These are phyloP conservation scores for Aphanomyces invadans DNA, from an alignment of 352 stramenopile species.

Conservation along the genomic window DNA sequence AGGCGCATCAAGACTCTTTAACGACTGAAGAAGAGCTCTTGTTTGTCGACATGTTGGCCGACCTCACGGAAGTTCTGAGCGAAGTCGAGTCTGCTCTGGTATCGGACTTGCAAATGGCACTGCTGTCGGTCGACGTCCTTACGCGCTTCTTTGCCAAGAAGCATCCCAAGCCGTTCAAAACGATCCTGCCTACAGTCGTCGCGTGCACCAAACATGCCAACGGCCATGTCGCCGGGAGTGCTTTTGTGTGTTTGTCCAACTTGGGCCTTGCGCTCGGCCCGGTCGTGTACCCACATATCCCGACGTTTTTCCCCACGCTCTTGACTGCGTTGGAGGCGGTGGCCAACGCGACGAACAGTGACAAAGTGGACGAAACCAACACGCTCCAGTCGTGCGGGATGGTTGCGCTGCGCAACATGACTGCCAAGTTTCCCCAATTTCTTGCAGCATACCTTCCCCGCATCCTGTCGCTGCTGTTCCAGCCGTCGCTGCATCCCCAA, in stretches of 20 bases:
- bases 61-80: constrained; percentile 60
- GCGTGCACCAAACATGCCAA: constrained; percentile 53
- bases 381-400: constrained; percentile 72
- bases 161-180: constrained; percentile 68
- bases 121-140: constrained; percentile 79
- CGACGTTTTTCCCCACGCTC: constrained; percentile 77
- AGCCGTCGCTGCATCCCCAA: constrained; percentile 29
- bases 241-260: constrained; percentile 75
- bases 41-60: constrained; percentile 83
- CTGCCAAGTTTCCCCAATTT: constrained; percentile 76
- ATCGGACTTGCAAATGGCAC: constrained; percentile 66
- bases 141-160: constrained; percentile 64
- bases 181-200: constrained; percentile 60
- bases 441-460: constrained; percentile 61
- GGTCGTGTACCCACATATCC: constrained; percentile 69
- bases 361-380: constrained; percentile 14
- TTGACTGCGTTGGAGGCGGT: constrained; percentile 46
- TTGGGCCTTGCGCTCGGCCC: constrained; percentile 59
- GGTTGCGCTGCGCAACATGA: constrained; percentile 69
- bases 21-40: constrained; percentile 62
- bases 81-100: constrained; percentile 49
- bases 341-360: no score
- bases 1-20: constrained; percentile 52
- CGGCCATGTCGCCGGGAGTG: constrained; percentile 73
- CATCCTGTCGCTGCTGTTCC: constrained; percentile 53